A percentile compares a stretch with the other conserved stretches of the same genome.
These are phyloP conservation scores for Houttuynia cordata DNA, from an alignment of 164 flowering plant genomes.

Conservation along the genomic window DNA sequence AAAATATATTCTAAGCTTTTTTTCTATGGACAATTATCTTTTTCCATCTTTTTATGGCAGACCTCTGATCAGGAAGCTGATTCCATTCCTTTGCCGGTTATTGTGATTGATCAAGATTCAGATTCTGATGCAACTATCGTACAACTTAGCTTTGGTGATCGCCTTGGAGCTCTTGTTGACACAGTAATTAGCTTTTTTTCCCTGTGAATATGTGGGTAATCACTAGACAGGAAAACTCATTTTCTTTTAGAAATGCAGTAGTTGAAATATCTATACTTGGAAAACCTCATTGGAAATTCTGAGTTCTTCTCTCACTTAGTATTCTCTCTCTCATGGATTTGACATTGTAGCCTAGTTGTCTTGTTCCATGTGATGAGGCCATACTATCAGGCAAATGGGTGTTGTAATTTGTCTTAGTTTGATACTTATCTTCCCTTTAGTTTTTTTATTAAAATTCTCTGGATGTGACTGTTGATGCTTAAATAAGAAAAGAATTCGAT, in stretches of 20 bases:
- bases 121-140: slow-evolving; percentile 70
- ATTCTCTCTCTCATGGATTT: too few species aligned
- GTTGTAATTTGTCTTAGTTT: too few species aligned
- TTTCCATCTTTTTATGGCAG: slow-evolving; percentile 18
- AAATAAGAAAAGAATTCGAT: background rate
- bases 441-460: background rate
- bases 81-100: slow-evolving; percentile 70
- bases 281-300: background rate
- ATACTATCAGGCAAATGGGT: too few species aligned
- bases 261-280: background rate
- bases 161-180: slow-evolving; percentile 92
- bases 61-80: slow-evolving; percentile 39
- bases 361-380: too few species aligned
- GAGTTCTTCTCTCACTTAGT: too few species aligned
- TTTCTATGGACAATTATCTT: background rate
- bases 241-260: background rate
- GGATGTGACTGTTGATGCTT: background rate
- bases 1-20: background rate
- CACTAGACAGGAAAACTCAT: background rate
- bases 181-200: slow-evolving; percentile 32
- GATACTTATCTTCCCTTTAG: background rate
- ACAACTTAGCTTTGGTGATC: slow-evolving; percentile 93
- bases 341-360: too few species aligned
- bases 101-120: slow-evolving; percentile 80
- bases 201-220: background rate